Percentiles rank a stretch among this genome's conserved stretches.
Conservation (phyloP, 208 protist genomes). For the Trypanosoma rangeli region DNA sequence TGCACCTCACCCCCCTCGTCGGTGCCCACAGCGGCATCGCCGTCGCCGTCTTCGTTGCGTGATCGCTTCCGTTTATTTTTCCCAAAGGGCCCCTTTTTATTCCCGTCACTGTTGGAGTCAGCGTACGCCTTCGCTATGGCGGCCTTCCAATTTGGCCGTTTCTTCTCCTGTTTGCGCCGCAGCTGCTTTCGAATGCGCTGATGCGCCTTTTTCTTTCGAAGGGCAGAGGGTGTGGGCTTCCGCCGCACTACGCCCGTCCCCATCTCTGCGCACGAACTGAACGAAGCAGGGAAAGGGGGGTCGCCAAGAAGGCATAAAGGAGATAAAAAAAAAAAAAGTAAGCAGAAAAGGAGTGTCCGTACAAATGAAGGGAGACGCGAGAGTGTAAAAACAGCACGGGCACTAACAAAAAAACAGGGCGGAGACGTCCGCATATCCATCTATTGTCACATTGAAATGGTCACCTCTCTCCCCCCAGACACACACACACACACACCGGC, state of each 20-base stretch:
- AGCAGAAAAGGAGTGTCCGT: conserved; percentile 4
- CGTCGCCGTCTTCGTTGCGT: conserved; percentile 15
- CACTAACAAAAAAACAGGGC: neutral
- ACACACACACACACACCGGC: neutral
- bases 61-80: conserved; percentile 44
- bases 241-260: conserved; percentile 71
- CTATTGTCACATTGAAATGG: neutral
- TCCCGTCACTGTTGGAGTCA: conserved; percentile 20
- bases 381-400: neutral
- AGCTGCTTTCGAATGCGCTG: conserved; percentile 91
- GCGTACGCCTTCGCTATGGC: conserved; percentile 75
- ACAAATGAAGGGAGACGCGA: neutral
- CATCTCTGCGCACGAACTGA: conserved; percentile 38
- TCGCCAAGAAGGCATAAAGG: conserved; percentile 7
- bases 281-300: neutral
- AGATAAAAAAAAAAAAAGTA: conserved; percentile 11
- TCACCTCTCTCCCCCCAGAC: neutral
- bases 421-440: neutral
- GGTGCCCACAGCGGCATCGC: conserved; percentile 20
- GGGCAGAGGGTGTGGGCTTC: conserved; percentile 80
- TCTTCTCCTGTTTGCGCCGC: conserved; percentile 65
- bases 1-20: conserved; percentile 69
- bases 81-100: conserved; percentile 29
- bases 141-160: conserved; percentile 75
- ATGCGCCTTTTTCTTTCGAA: conserved; percentile 85